These are phyloP conservation scores for Clarireedia homoeocarpa DNA, from an alignment of 2,329 filamentous ascomycete species.

Conservation along the genomic window DNA sequence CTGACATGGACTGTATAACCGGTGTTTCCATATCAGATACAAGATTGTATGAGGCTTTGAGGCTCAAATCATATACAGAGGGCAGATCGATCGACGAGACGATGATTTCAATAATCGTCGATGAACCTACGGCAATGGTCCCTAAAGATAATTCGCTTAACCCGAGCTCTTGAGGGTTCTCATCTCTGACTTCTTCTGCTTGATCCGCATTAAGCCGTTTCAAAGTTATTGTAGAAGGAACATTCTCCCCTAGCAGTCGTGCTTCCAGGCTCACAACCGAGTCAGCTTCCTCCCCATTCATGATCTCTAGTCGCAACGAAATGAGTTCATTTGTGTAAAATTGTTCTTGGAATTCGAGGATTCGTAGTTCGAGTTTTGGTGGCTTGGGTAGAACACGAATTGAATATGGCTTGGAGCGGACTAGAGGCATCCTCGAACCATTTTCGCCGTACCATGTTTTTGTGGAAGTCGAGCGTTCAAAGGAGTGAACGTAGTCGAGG, in stretches of 20 bases:
- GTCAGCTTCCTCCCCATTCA: conserved; percentile 78
- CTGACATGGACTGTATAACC: conserved; percentile 63
- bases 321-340: conserved; percentile 84
- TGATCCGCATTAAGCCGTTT: conserved; percentile 9
- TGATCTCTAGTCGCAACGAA: conserved; percentile 57
- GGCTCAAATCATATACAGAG: conserved; percentile 56
- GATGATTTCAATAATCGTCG: conserved; percentile 37
- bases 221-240: conserved; percentile 39
- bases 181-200: not conserved
- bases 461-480: conserved; percentile 36
- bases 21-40: conserved; percentile 72
- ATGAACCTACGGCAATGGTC: conserved; percentile 38
- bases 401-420: conserved; percentile 42
- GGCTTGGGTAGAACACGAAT: conserved; percentile 79
- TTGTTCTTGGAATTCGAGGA: conserved; percentile 54
- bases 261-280: conserved; percentile 65
- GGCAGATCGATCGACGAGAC: conserved; percentile 44
- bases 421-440: conserved; percentile 37
- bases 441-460: conserved; percentile 44
- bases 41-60: conserved; percentile 72
- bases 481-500: conserved; percentile 55
- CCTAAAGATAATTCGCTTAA: conserved; percentile 21
- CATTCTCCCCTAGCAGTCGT: conserved; percentile 51
- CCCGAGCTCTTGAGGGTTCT: not conserved
- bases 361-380: conserved; percentile 75